Base-by-base conservation (phyloP, 768 basidiomycete genomes). In the Suillus subluteus region DNA sequence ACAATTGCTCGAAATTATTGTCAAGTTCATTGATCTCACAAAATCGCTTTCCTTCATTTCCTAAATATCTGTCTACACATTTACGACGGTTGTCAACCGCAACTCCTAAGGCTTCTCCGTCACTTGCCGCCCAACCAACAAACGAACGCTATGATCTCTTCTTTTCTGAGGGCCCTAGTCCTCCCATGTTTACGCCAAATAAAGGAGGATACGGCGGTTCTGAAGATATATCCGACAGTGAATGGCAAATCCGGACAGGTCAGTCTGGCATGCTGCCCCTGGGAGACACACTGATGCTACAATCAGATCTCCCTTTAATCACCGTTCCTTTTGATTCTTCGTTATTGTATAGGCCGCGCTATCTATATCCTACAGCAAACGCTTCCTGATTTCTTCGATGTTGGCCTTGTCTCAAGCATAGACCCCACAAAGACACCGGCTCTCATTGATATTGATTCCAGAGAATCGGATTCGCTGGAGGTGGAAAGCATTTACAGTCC, bases 231-330 rank as follows among this genome's bases (percentile, higher is more conserved):
- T 85, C 90, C 1, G 92, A 94, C 74, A 80, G 82, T 8, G 92
- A 94, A 70, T 94, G 91, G 91, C 87, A 91, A 72, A 82, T 92
- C 61, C 87, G 90, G 32, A 91, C 90, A 71, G 91, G 92, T 89
- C 66, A 44, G 78, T 70, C 54, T 61, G 43, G 58, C 58, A 32
- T 65, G 50, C 64, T 58, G 63, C 67, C 50, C 18, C 55, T 40
- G 32, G 58, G 69, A 65, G 71, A 73, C 67, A 66, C 62, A 72
- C 77, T 76, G 76, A 79, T 77, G 67, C 75, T 74, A 75, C 71
- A 73, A 64, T 41, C 59, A 62, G 70, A 48, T 50, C 40, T 23
- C 46, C 38, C 23, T 32, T 41, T 64, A 50, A 63, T 63, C 50
- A 37, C 44, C 43, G 40, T 30, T 67, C 62, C 30, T 64, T 30